A percentile compares a stretch with the other conserved stretches of the same genome.
phyloP scores from a whole-genome alignment of 768 basidiomycete species.

The Porphyrellus cyaneotinctus region DNA sequence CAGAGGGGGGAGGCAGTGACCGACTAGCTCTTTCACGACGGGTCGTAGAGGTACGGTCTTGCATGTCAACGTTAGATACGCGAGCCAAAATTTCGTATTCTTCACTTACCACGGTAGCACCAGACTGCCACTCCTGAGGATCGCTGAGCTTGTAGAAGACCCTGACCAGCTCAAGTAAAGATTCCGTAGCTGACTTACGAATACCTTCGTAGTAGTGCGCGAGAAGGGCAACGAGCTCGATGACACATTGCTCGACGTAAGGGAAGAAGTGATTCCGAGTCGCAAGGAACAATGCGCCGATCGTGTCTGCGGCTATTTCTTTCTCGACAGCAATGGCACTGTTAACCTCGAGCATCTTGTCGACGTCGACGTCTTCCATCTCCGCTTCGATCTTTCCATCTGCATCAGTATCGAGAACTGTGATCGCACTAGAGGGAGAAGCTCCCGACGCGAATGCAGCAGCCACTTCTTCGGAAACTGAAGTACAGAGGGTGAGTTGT shows the following conservation, averaged over 20 bases:
- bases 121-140: conserved; percentile 79
- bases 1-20: conserved; percentile 67
- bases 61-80: conserved; percentile 8
- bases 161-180: conserved; percentile 82
- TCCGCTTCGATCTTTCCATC: conserved; percentile 60
- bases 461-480: conserved; percentile 51
- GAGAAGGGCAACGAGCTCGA: conserved; percentile 75
- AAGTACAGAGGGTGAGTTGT: conserved; percentile 3
- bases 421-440: conserved; percentile 66
- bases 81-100: not conserved
- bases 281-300: conserved; percentile 84
- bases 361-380: conserved; percentile 75
- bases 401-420: conserved; percentile 50
- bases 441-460: conserved; percentile 69
- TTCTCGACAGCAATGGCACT: conserved; percentile 98
- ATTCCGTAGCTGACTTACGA: conserved; percentile 86
- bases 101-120: conserved; percentile 54
- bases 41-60: conserved; percentile 51
- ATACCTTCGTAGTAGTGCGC: conserved; percentile 97
- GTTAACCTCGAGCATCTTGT: conserved; percentile 89
- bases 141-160: conserved; percentile 89
- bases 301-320: conserved; percentile 96
- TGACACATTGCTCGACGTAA: conserved; percentile 77
- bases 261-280: conserved; percentile 85
- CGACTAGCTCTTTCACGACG: conserved; percentile 75